Conservation (phyloP, 2,329 filamentous ascomycete genomes). For the Fusarium globosum region DNA sequence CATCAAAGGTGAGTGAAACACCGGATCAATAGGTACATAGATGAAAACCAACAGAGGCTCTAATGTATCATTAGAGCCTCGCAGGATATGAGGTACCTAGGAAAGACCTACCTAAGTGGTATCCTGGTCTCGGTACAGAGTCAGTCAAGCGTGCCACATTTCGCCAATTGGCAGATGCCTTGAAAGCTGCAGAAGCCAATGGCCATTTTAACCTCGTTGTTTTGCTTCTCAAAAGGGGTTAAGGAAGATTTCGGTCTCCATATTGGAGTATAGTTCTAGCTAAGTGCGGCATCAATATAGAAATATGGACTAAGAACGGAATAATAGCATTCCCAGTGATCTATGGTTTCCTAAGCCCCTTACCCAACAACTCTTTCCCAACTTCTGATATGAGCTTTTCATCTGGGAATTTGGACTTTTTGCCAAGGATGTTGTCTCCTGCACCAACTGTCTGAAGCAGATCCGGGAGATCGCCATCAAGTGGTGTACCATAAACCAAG, state of each 20-base stretch:
- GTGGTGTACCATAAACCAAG: slow-evolving; percentile 75
- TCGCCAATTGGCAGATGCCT: background rate
- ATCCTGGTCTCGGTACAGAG: too few species aligned
- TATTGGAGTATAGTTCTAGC: background rate
- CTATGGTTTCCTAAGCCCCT: slow-evolving; percentile 57
- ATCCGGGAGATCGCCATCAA: slow-evolving; percentile 81
- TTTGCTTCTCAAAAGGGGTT: background rate
- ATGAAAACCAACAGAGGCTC: too few species aligned
- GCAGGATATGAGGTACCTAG: too few species aligned
- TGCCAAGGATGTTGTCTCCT: slow-evolving; percentile 68
- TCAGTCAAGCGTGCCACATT: too few species aligned
- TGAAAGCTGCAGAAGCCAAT: background rate
- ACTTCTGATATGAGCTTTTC: slow-evolving; percentile 68
- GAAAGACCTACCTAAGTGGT: too few species aligned
- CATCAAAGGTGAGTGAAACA: too few species aligned
- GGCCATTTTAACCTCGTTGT: background rate
- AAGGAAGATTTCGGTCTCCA: too few species aligned
- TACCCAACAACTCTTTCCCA: slow-evolving; percentile 62
- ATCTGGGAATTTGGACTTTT: slow-evolving; percentile 66
- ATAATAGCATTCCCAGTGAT: background rate
- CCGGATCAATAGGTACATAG: too few species aligned
- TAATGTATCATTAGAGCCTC: too few species aligned
- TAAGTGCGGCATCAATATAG: background rate
- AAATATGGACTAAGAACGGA: background rate
- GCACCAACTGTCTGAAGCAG: slow-evolving; percentile 84